Evolutionary conservation across 768 basidiomycete genomes (phyloP).

Genomic region (Pleurotus platypus): DNA sequence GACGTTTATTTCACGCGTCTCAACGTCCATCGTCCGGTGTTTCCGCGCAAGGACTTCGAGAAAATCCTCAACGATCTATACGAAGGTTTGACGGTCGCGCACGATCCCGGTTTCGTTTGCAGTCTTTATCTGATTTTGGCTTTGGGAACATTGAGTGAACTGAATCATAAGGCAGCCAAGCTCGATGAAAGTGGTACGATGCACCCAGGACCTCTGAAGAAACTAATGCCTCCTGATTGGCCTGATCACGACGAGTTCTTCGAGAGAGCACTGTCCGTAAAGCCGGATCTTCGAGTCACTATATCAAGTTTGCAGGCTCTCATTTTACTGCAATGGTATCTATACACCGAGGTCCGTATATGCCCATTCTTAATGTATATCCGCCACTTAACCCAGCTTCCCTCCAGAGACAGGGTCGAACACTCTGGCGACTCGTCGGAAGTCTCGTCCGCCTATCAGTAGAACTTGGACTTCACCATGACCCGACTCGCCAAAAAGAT

Average conservation of each 20-base stretch:
- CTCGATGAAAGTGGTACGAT: slow-evolving; percentile 28
- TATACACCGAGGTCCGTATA: slow-evolving; percentile 74
- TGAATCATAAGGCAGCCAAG: slow-evolving; percentile 65
- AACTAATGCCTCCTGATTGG: slow-evolving; percentile 66
- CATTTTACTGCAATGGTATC: slow-evolving; percentile 84
- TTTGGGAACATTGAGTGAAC: slow-evolving; percentile 77
- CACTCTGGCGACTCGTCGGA: slow-evolving; percentile 85
- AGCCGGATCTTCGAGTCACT: slow-evolving; percentile 81
- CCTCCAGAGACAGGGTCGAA: slow-evolving; percentile 81
- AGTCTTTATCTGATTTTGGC: slow-evolving; percentile 76
- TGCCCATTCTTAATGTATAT: slow-evolving; percentile 1
- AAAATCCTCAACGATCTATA: slow-evolving; percentile 64
- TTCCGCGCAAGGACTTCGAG: slow-evolving; percentile 65
- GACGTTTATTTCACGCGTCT: slow-evolving; percentile 74
- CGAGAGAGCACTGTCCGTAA: slow-evolving; percentile 70
- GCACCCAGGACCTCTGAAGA: slow-evolving; percentile 28
- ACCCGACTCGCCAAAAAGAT: slow-evolving; percentile 63
- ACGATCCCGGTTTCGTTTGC: slow-evolving; percentile 79
- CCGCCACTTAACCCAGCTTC: background rate
- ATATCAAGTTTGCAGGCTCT: slow-evolving; percentile 81
- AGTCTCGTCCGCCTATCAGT: slow-evolving; percentile 79
- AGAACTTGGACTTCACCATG: slow-evolving; percentile 84
- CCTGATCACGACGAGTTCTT: slow-evolving; percentile 85
- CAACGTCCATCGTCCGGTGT: slow-evolving; percentile 79
- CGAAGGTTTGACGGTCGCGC: slow-evolving; percentile 39